phyloP scores from a whole-genome alignment of 306 rosid genomes.

The Acacia acuminata region DNA sequence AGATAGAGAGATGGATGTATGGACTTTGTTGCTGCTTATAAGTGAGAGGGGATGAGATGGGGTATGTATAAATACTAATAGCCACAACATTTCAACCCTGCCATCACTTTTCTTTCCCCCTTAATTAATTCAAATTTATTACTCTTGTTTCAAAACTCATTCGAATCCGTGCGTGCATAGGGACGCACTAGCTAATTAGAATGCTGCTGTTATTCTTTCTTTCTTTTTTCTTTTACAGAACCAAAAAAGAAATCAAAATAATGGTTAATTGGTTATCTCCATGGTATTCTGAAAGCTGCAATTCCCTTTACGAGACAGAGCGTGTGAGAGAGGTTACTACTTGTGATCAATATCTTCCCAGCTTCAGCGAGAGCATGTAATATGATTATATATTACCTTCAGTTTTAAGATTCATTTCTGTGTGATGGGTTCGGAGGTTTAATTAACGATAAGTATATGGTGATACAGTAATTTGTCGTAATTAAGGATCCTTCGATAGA shows the following conservation, averaged over 20 bases:
- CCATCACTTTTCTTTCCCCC: background rate
- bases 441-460: background rate
- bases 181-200: background rate
- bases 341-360: background rate
- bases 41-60: conserved; percentile 9
- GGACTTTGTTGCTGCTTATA: conserved; percentile 9
- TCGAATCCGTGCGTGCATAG: background rate
- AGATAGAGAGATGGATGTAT: background rate
- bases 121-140: background rate
- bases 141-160: background rate
- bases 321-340: background rate
- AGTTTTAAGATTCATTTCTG: background rate
- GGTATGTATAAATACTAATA: conserved; percentile 34
- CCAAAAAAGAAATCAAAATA: background rate
- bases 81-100: conserved; percentile 8
- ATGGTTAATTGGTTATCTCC: conserved; percentile 26
- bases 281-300: conserved; percentile 27
- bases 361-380: background rate
- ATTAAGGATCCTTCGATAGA: background rate
- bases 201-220: too few species aligned
- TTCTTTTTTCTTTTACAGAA: too few species aligned
- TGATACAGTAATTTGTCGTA: background rate
- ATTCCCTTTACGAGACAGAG: conserved; percentile 33
- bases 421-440: background rate
- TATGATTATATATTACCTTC: background rate